Conservation (phyloP, 495 filamentous ascomycete genomes). For the Trichoderma asperelloides region DNA sequence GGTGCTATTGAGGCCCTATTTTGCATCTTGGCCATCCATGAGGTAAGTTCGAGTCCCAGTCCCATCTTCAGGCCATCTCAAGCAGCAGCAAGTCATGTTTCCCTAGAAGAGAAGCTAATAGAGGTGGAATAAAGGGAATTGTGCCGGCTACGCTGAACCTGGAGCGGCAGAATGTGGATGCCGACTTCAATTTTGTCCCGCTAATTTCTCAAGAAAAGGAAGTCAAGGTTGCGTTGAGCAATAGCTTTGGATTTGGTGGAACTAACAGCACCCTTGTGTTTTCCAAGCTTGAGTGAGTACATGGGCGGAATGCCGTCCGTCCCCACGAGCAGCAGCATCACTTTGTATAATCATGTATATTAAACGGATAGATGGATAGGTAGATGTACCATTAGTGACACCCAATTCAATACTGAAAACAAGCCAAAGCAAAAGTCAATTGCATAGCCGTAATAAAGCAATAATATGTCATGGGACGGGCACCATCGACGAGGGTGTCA, state of each 20-base stretch:
- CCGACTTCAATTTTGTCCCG: slow-evolving; percentile 83
- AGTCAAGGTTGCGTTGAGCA: slow-evolving; percentile 73
- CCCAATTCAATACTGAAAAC: too few species aligned
- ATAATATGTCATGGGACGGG: too few species aligned
- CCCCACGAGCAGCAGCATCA: background rate
- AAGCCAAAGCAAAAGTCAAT: too few species aligned
- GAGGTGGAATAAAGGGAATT: slow-evolving; percentile 44
- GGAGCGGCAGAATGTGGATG: slow-evolving; percentile 54
- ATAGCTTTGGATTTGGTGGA: slow-evolving; percentile 97
- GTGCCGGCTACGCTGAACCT: slow-evolving; percentile 88
- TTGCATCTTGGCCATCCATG: slow-evolving; percentile 63
- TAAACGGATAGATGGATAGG: too few species aligned
- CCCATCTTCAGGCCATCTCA: background rate
- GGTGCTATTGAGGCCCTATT: slow-evolving; percentile 86
- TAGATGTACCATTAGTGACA: too few species aligned
- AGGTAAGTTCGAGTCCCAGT: slow-evolving; percentile 44
- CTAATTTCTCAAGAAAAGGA: slow-evolving; percentile 55
- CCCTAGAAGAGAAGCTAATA: slow-evolving; percentile 18
- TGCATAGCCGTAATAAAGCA: too few species aligned
- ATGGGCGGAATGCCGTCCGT: background rate
- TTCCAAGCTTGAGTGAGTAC: slow-evolving; percentile 32
- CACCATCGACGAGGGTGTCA: too few species aligned
- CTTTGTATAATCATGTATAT: too few species aligned
- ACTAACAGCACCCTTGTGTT: slow-evolving; percentile 92
- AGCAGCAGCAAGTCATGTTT: background rate